These are phyloP conservation scores for Venturia carpophila DNA, from an alignment of 2,329 filamentous ascomycete genomes.

Conservation along the genomic window DNA sequence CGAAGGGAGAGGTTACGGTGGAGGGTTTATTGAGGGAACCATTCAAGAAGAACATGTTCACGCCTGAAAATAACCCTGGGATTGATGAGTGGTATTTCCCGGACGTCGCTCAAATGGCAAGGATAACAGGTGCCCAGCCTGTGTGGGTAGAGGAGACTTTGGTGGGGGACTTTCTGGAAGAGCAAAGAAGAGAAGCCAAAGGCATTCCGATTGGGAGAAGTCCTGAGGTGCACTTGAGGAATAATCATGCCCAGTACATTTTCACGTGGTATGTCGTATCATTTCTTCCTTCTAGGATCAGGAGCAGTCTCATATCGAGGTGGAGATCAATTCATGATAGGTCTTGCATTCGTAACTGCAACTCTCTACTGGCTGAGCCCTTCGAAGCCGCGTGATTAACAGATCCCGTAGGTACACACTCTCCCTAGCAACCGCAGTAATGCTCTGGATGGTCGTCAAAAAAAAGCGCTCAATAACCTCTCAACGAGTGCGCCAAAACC, in stretches of 20 bases:
- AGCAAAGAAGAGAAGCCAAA: slow-evolving; percentile 66
- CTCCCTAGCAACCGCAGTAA: slow-evolving; percentile 76
- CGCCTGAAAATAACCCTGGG: slow-evolving; percentile 78
- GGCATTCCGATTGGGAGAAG: slow-evolving; percentile 85
- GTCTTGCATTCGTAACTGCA: not conserved
- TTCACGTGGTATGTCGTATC: slow-evolving; percentile 75
- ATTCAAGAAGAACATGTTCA: slow-evolving; percentile 98
- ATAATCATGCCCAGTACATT: slow-evolving; percentile 97
- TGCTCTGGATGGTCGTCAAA: slow-evolving; percentile 92
- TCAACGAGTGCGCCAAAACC: slow-evolving; percentile 67
- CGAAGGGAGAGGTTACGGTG: slow-evolving; percentile 63
- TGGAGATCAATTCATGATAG: not conserved
- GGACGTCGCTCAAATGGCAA: slow-evolving; percentile 86
- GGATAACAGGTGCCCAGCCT: slow-evolving; percentile 68
- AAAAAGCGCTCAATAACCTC: slow-evolving; percentile 70
- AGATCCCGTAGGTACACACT: slow-evolving; percentile 66
- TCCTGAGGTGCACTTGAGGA: slow-evolving; percentile 84
- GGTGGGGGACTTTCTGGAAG: slow-evolving; percentile 71
- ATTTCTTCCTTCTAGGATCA: not conserved
- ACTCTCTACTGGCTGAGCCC: not conserved
- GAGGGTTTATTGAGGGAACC: slow-evolving; percentile 81
- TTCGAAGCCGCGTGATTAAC: slow-evolving; percentile 7
- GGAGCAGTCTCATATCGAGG: not conserved
- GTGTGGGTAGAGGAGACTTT: slow-evolving; percentile 97
- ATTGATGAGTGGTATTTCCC: slow-evolving; percentile 89